Evolutionary conservation across 163 green algal genomes (phyloP).

Genomic region (Scenedesmus sp.): DNA sequence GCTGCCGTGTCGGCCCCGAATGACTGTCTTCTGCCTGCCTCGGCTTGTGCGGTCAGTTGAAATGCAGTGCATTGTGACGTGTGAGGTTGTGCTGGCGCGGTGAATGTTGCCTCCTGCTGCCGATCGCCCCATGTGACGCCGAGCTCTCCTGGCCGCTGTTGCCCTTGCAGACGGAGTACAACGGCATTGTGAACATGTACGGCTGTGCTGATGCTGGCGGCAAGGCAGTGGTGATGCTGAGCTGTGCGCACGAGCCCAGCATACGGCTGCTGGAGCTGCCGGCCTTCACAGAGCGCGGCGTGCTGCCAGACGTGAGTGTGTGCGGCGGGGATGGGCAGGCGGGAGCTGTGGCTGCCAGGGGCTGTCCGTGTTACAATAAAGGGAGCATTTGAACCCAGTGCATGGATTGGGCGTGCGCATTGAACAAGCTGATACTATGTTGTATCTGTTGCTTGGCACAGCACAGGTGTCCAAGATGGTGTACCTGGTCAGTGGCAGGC

Average conservation of each 20-base stretch:
- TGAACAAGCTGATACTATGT: too few relatives aligned
- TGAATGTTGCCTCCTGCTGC: too few relatives aligned
- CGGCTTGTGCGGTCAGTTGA: neutral
- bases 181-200: slow-evolving; percentile 49
- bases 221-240: slow-evolving; percentile 56
- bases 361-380: too few relatives aligned
- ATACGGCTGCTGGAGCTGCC: slow-evolving; percentile 56
- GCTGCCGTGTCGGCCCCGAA: neutral
- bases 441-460: too few relatives aligned
- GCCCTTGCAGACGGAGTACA: neutral
- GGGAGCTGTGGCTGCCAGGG: too few relatives aligned
- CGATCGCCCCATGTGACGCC: neutral
- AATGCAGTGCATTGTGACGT: too few relatives aligned
- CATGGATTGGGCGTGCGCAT: too few relatives aligned
- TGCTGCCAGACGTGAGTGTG: slow-evolving; percentile 51
- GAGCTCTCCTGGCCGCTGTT: neutral
- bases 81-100: too few relatives aligned
- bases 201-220: slow-evolving; percentile 20
- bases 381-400: too few relatives aligned
- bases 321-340: too few relatives aligned
- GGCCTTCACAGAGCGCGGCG: slow-evolving; percentile 43
- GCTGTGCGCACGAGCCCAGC: slow-evolving; percentile 1
- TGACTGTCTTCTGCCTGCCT: neutral
- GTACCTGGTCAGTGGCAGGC: too few relatives aligned
- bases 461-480: too few relatives aligned